Evolutionary conservation across 495 filamentous ascomycete genomes (phyloP), one percentile per base, ranked within the genome.

Genomic region (Melanomma pulvis-pyrius): DNA sequence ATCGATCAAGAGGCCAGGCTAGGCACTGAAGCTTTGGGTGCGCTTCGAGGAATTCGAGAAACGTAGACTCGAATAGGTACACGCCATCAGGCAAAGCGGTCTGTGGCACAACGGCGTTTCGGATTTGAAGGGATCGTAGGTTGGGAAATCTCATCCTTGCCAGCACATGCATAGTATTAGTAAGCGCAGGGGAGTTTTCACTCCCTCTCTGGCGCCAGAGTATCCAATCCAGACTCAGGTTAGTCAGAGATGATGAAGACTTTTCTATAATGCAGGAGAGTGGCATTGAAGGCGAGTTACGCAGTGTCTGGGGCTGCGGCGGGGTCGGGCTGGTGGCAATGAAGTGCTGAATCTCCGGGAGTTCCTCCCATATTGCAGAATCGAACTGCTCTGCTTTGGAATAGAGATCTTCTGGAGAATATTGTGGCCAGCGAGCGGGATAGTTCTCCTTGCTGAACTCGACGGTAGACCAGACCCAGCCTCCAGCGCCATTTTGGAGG

Each of bases 21-120:
- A 77, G 56, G 39, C 72, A 75, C 47, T 70, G 55, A 1, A 77
- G 57, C n/a, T 70, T 72, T 6, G 61, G 53, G 47, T 77, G 75
- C 0, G 71, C 70, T 56, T 77, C 75, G 60, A 77, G 71, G 56
- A 77, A 77, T 1, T 68, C 64, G 15, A 77, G 67, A 29, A 69
- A 67, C 2, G 48, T 55, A 29, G 47, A 49, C 19, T 77, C 75
- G 24, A 75, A 56, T 8, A 75, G 67, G 50, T 71, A 75, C 1
- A 60, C 62, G 48, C 21, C 68, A 25, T 46, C 26, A 19, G 71
- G 70, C 29, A 74, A 54, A 24, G 22, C 36, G 1, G 63, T 72
- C 13, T 62, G 50, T 0, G 12, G n/a, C 7, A 64, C 64, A 28
- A 73, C 70, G 26, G 67, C 71, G 54, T 74, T 77, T 17, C 75